These are phyloP conservation scores for Boletus insuetus DNA, from an alignment of 768 basidiomycete species.

Conservation along the genomic window DNA sequence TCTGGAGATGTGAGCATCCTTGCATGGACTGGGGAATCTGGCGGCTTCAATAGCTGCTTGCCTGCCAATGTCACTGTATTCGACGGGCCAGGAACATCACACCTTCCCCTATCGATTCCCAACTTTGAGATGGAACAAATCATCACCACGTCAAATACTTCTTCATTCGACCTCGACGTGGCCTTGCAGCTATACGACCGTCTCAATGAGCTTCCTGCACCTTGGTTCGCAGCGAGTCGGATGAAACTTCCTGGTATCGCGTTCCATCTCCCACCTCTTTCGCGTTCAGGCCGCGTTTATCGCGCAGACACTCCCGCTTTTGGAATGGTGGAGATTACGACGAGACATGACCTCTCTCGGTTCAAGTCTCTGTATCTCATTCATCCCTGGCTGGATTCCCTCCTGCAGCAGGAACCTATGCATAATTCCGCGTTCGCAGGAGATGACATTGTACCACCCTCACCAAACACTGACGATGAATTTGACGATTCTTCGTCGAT, in stretches of 20 bases:
- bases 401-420: not conserved
- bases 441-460: not conserved
- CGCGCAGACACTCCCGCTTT: not conserved
- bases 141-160: too few relatives aligned
- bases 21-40: too few relatives aligned
- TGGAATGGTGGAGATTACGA: not conserved
- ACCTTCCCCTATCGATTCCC: too few relatives aligned
- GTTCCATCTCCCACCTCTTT: not conserved
- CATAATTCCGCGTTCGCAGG: not conserved
- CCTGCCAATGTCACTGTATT: too few relatives aligned
- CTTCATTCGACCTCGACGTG: too few relatives aligned
- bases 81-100: too few relatives aligned
- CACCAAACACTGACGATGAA: not conserved
- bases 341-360: not conserved
- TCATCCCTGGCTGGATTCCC: not conserved
- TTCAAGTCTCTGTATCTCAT: not conserved
- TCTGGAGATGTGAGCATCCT: too few relatives aligned
- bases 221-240: too few relatives aligned
- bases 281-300: not conserved
- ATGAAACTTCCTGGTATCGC: not conserved
- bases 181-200: too few relatives aligned
- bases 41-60: too few relatives aligned
- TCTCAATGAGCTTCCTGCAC: too few relatives aligned
- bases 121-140: too few relatives aligned
- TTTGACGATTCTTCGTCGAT: not conserved